Evolutionary conservation across 768 basidiomycete species (phyloP).

Genomic region (Heimioporus sp.): DNA sequence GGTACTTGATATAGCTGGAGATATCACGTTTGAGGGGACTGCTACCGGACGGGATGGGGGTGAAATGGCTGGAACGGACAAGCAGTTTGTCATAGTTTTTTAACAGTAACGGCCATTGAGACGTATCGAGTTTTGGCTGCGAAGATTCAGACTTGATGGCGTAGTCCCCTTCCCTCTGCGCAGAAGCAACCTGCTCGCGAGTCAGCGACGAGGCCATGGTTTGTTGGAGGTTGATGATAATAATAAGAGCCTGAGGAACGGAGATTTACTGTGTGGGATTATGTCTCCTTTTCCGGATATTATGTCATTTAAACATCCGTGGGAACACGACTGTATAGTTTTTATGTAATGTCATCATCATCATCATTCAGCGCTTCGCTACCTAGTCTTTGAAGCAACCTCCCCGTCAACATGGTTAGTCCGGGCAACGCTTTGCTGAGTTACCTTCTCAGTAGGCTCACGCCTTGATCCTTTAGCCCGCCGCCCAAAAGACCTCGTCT

Average conservation of each 20-base stretch:
- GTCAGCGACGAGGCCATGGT: slow-evolving; percentile 39
- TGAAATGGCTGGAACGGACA: slow-evolving; percentile 94
- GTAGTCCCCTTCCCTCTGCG: slow-evolving; percentile 73
- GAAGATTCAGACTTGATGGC: slow-evolving; percentile 76
- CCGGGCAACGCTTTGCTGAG: slow-evolving; percentile 83
- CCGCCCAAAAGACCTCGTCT: slow-evolving; percentile 49
- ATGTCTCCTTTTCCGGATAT: slow-evolving; percentile 10
- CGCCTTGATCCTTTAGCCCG: slow-evolving; percentile 50
- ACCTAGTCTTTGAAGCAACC: not conserved
- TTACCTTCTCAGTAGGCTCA: slow-evolving; percentile 90
- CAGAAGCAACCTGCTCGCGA: slow-evolving; percentile 68
- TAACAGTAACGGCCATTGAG: slow-evolving; percentile 94
- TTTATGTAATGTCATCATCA: slow-evolving; percentile 16
- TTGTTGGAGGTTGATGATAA: not conserved
- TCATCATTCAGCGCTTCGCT: not conserved
- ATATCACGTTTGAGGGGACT: slow-evolving; percentile 96
- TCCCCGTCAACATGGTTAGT: slow-evolving; percentile 66
- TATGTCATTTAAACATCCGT: slow-evolving; percentile 10
- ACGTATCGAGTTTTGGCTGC: slow-evolving; percentile 84
- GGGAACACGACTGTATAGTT: slow-evolving; percentile 53
- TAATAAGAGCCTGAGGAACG: not conserved
- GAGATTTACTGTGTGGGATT: slow-evolving; percentile 19
- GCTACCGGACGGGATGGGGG: slow-evolving; percentile 92
- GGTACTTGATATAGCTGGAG: slow-evolving; percentile 82
- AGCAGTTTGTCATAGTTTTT: slow-evolving; percentile 99